Evolutionary conservation across 169 alveolate species (phyloP), one percentile per base, ranked within the genome.

Genomic region (Cystoisospora suis): DNA sequence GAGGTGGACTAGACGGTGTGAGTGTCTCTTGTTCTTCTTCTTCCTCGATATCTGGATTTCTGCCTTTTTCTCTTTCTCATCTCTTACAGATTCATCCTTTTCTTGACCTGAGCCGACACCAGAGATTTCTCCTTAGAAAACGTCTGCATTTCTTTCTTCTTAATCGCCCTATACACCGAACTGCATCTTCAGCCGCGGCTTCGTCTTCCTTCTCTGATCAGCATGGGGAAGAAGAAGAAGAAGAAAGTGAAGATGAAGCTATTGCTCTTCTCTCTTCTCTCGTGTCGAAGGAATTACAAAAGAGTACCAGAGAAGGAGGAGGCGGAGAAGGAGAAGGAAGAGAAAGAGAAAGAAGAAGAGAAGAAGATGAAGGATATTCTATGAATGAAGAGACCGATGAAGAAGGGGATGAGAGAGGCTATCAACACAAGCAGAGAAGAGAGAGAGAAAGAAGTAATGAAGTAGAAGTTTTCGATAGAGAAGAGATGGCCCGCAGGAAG

Each of bases 1-100:
- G 58, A 1, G 42, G 36, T 2, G 83, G 32, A n/a, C 36, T 56
- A 0, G 42, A 3, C 1, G 83, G 58, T 0, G 40, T 29, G 17
- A 36, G 27, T 4, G 83, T 38, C 46, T 9, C 83, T 5, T 46
- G 32, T 9, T 72, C 42, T 38, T 36, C 83, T 0, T 20, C 83
- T 7, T 72, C 83, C 38, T 38, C 83, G 15, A 34, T 5, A 29
- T 72, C 83, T 17, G 53, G 58, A 15, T 38, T 72, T 3, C 46
- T 72, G 23, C 32, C 83, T 6, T 56, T 56, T 15, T 72, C 83
- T 23, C 53, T 72, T 27, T 7, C 46, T n/a, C 83, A 72, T 38
- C 53, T 72, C 20, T 56, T 72, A 5, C 83, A 72, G 83, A 34
- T 72, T 6, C 83, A 72, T 40, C 83, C 83, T 29, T 72, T 3